Percentiles rank a stretch among this genome's conserved stretches.
Conservation (phyloP, 2,329 filamentous ascomycete genomes). For the Hypoxylon sp. region DNA sequence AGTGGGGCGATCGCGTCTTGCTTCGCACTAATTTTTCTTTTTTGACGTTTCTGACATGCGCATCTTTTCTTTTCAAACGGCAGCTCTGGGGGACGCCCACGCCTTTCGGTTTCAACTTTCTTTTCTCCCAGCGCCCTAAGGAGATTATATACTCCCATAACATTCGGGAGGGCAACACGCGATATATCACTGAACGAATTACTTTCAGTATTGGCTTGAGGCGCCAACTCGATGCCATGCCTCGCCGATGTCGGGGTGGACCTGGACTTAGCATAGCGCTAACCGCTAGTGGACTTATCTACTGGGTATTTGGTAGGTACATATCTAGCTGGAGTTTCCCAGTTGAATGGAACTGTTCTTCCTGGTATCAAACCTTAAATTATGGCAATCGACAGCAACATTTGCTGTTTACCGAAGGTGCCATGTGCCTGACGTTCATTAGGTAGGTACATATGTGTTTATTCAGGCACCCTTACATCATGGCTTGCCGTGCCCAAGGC, state of each 20-base stretch:
- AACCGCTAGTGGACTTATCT: no score
- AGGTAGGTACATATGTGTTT: no score
- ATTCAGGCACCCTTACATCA: not conserved
- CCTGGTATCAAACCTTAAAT: constrained; percentile 10
- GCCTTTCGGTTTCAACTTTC: not conserved
- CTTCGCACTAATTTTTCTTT: constrained; percentile 6
- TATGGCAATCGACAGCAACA: not conserved
- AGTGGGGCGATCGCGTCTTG: constrained; percentile 13
- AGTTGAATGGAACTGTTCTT: constrained; percentile 11
- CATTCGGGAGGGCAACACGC: no score
- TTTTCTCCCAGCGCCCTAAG: not conserved
- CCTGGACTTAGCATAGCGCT: not conserved
- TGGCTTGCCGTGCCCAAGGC: not conserved
- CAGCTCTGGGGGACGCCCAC: not conserved
- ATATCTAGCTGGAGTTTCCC: not conserved
- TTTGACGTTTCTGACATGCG: no score
- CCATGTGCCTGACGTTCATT: not conserved
- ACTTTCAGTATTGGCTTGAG: not conserved
- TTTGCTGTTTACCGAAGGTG: not conserved
- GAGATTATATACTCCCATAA: not conserved
- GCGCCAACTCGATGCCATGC: not conserved
- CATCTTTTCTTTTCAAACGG: not conserved
- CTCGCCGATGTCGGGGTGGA: constrained; percentile 18
- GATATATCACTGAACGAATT: no score
- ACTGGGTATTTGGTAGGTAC: no score